Conservation (phyloP, 2,329 filamentous ascomycete species). For the Colletotrichum gigasporum region DNA sequence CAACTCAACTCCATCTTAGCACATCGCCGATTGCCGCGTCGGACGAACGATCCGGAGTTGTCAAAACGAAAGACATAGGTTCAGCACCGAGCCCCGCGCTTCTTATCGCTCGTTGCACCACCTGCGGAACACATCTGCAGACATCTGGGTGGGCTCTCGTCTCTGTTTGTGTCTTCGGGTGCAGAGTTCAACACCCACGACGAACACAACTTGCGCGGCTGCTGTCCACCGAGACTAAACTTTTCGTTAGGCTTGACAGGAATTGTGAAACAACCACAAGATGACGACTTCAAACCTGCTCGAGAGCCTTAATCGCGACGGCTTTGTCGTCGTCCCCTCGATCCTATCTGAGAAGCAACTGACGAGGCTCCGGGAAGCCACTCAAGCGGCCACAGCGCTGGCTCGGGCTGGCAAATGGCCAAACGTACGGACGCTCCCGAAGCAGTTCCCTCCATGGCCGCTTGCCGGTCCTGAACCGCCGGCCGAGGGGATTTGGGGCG, state of each 20-base stretch:
- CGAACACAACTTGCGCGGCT: too few species aligned
- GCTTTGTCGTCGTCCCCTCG: conserved; percentile 78
- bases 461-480: conserved; percentile 54
- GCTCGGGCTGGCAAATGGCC: conserved; percentile 81
- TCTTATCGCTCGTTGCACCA: conserved; percentile 5
- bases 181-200: background rate
- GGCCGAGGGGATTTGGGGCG: conserved; percentile 82
- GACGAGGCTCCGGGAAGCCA: conserved; percentile 66
- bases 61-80: too few species aligned
- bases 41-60: too few species aligned
- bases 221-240: too few species aligned
- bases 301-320: conserved; percentile 71
- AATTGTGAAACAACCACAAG: background rate
- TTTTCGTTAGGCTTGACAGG: too few species aligned
- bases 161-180: background rate
- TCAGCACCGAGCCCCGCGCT: background rate
- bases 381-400: conserved; percentile 63
- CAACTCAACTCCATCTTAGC: too few species aligned
- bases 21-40: too few species aligned
- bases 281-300: conserved; percentile 44
- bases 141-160: background rate
- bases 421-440: conserved; percentile 83
- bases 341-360: conserved; percentile 68
- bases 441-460: conserved; percentile 89
- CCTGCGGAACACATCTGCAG: background rate